Base-by-base conservation (phyloP, 1,284 basidiomycete genomes). In the Tylopilus microsporus region DNA sequence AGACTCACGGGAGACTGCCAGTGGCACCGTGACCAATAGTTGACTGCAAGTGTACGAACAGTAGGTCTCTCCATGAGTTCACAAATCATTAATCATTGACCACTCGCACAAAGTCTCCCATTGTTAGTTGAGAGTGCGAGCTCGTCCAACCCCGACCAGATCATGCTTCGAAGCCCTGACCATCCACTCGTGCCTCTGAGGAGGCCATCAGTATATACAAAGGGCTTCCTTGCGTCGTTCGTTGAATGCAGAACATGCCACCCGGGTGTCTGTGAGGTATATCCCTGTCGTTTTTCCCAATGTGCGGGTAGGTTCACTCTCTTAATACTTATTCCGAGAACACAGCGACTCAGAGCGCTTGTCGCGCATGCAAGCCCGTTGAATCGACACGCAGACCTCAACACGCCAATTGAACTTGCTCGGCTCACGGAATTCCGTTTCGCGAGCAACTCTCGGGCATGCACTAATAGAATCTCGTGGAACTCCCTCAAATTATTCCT, bases 111-210 rank as follows among this genome's bases (percentile, higher is more conserved):
- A 43, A 10, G 5, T 19, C 56, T 47, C 48, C 30, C 34, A 53
- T 34, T 34, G 46, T 46, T n/a, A 46, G 52, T 53, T 46, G 57
- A 53, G n/a, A 25, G 45, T 50, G 57, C 42, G 58, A 41, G 63
- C 37, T 19, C 46, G 32, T 37, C 49, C 25, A 54, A 52, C 52
- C 56, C 62, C 54, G 49, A 50, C 52, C 59, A 49, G 55, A 65
- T 67, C 63, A 61, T 54, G 25, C 41, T 16, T 59, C 21, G 43
- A 39, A 48, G 39, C 43, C 36, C 18, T 39, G 49, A 52, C 46
- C 19, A 68, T 52, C 65, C 67, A 66, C 67, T 13, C 21, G 32
- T 25, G 25, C 51, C 53, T 51, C 67, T 64, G 64, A 56, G 41
- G 21, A 52, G 8, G 32, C 32, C 32, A 32, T 32, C 36, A 6